Evolutionary conservation across 2,329 filamentous ascomycete species (phyloP).

Genomic region (Shiraia sp.): DNA sequence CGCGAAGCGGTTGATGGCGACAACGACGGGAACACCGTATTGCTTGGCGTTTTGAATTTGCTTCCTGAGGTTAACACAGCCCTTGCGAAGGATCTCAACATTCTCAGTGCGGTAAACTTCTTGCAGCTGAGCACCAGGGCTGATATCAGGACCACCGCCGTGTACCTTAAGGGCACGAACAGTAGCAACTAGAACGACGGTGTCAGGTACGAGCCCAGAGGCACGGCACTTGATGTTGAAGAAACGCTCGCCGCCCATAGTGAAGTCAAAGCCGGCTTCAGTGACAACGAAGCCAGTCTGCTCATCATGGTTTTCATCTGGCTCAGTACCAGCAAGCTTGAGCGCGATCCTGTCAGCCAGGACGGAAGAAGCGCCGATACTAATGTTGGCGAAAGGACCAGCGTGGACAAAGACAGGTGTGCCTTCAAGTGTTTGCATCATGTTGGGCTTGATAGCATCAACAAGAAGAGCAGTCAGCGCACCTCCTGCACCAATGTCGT

Average conservation of each 20-base stretch:
- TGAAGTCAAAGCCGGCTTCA: constrained; percentile 98
- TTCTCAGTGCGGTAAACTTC: constrained; percentile 94
- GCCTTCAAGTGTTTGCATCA: constrained; percentile 97
- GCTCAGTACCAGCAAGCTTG: constrained; percentile 93
- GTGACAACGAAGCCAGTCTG: constrained; percentile 94
- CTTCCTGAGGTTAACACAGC: constrained; percentile 93
- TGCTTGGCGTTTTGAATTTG: constrained; percentile 88
- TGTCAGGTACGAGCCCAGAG: constrained; percentile 88
- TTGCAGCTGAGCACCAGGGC: constrained; percentile 80
- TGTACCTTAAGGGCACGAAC: constrained; percentile 96
- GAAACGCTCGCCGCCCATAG: constrained; percentile 98
- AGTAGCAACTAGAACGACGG: constrained; percentile 92
- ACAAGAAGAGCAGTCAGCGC: constrained; percentile 94
- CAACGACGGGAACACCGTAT: constrained; percentile 91
- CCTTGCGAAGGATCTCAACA: constrained; percentile 83
- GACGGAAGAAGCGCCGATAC: constrained; percentile 93
- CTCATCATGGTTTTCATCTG: constrained; percentile 79
- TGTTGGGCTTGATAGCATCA: constrained; percentile 97
- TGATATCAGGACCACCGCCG: constrained; percentile 91
- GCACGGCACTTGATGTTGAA: constrained; percentile 99
- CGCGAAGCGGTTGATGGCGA: constrained; percentile 95
- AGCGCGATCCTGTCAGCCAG: constrained; percentile 93
- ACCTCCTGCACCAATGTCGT: constrained; percentile 91
- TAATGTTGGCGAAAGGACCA: constrained; percentile 97
- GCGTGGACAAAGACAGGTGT: constrained; percentile 98